These are phyloP conservation scores for Starmerella vitae DNA, from an alignment of 805 yeast genomes.

Conservation along the genomic window DNA sequence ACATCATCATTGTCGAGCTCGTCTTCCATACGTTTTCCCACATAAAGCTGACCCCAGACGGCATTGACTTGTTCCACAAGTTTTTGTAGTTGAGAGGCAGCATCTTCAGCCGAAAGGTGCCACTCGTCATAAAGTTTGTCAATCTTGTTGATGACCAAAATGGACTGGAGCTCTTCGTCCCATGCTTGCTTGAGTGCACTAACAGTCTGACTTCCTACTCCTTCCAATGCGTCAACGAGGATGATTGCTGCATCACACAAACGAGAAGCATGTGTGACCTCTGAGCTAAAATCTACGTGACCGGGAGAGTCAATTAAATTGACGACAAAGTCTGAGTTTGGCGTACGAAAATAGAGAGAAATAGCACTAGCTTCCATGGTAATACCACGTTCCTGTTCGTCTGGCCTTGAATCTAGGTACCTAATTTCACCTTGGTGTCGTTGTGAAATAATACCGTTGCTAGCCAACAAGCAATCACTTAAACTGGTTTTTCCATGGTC, in stretches of 20 bases:
- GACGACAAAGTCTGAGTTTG: constrained; percentile 61
- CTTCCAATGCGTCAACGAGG: constrained; percentile 92
- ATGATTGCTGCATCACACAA: constrained; percentile 95
- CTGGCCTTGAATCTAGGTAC: constrained; percentile 82
- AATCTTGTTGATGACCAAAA: constrained; percentile 78
- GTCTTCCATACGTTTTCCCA: constrained; percentile 45
- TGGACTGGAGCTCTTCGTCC: constrained; percentile 80
- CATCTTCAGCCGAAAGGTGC: constrained; percentile 69
- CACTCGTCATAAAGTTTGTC: constrained; percentile 77
- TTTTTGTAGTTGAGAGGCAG: constrained; percentile 63
- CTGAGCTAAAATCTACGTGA: constrained; percentile 94
- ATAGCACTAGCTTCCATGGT: constrained; percentile 97
- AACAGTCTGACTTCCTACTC: constrained; percentile 94
- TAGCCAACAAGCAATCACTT: constrained; percentile 81
- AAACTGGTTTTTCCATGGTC: constrained; percentile 97
- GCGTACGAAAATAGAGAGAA: constrained; percentile 57
- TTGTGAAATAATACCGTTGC: constrained; percentile 92
- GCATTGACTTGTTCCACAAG: constrained; percentile 89
- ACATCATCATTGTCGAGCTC: constrained; percentile 75
- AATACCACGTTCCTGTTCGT: constrained; percentile 90
- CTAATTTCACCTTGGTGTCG: constrained; percentile 91
- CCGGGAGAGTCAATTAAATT: constrained; percentile 97
- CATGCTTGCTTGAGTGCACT: constrained; percentile 87
- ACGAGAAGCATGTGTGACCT: constrained; percentile 90
- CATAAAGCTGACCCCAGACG: constrained; percentile 81